Conservation (phyloP, 1,284 basidiomycete species). For the Cutaneotrichosporon dermatis region DNA sequence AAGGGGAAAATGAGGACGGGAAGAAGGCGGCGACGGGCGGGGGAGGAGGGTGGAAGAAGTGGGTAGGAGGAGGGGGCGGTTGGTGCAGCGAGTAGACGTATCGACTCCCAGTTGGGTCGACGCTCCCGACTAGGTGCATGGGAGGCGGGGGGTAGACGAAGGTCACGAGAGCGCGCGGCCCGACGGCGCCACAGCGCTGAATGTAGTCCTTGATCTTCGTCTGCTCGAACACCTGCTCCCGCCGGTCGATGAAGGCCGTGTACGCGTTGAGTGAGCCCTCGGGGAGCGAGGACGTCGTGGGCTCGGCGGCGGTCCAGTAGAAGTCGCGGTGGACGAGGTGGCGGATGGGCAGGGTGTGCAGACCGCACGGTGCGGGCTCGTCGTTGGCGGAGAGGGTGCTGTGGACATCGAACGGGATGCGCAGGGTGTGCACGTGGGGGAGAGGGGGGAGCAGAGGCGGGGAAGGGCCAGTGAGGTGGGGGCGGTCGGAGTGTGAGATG, state of each 20-base stretch:
- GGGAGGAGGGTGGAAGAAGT: too few relatives aligned
- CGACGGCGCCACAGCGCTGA: too few relatives aligned
- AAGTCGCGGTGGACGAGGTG: not conserved
- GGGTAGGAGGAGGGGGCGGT: too few relatives aligned
- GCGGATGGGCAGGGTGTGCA: not conserved
- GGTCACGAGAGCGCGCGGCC: too few relatives aligned
- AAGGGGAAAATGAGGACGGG: too few relatives aligned
- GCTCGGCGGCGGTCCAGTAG: not conserved
- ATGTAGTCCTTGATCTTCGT: too few relatives aligned
- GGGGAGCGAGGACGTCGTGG: not conserved
- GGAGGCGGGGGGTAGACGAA: too few relatives aligned
- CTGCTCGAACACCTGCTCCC: not conserved
- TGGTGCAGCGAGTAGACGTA: too few relatives aligned
- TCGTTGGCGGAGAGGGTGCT: not conserved
- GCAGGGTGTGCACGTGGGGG: conserved; percentile 4
- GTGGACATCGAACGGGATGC: not conserved
- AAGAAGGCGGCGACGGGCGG: too few relatives aligned
- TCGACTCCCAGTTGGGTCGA: too few relatives aligned
- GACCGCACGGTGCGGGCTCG: not conserved
- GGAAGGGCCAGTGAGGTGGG: not conserved
- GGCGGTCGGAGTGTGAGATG: too few relatives aligned
- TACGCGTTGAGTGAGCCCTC: not conserved
- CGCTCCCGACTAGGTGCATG: not conserved
- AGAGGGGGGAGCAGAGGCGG: not conserved
- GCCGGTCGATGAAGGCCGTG: not conserved